phyloP scores from a whole-genome alignment of 2,329 filamentous ascomycete genomes.

The Fusarium concolor region DNA sequence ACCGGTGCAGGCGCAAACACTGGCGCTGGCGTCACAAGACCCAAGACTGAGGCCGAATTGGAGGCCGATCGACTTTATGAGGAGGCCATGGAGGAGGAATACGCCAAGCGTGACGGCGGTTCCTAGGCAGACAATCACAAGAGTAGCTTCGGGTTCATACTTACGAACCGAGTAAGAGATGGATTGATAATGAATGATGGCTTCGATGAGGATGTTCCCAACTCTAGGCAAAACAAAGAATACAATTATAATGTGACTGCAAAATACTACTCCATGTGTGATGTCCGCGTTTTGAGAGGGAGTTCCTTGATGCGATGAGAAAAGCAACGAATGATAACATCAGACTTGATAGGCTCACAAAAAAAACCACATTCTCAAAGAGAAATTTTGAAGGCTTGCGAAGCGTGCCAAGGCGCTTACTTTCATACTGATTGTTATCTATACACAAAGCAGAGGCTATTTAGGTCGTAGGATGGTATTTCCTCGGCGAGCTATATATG shows the following conservation, averaged over 20 bases:
- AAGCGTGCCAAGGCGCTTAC: too few relatives aligned
- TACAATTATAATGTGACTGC: background rate
- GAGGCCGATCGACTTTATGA: conserved; percentile 64
- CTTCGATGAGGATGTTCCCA: background rate
- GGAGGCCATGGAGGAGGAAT: conserved; percentile 67
- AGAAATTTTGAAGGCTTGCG: too few relatives aligned
- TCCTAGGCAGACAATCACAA: conserved; percentile 46
- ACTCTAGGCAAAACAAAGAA: background rate
- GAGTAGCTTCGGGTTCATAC: background rate
- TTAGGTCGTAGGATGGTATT: too few relatives aligned
- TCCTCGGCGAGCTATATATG: too few relatives aligned
- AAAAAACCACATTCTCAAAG: too few relatives aligned
- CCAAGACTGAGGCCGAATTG: conserved; percentile 62
- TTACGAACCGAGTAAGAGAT: background rate
- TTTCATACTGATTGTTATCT: too few relatives aligned
- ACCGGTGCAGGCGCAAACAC: conserved; percentile 62
- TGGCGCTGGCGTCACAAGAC: conserved; percentile 59
- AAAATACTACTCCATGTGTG: background rate
- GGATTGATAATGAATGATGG: background rate
- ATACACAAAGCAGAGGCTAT: too few relatives aligned
- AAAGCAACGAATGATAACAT: background rate
- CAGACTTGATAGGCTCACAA: too few relatives aligned
- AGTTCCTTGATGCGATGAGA: background rate
- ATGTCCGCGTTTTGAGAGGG: background rate
- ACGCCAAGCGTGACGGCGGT: conserved; percentile 66